Conservation (phyloP, 2,329 filamentous ascomycete species). For the Eutypa lata region DNA sequence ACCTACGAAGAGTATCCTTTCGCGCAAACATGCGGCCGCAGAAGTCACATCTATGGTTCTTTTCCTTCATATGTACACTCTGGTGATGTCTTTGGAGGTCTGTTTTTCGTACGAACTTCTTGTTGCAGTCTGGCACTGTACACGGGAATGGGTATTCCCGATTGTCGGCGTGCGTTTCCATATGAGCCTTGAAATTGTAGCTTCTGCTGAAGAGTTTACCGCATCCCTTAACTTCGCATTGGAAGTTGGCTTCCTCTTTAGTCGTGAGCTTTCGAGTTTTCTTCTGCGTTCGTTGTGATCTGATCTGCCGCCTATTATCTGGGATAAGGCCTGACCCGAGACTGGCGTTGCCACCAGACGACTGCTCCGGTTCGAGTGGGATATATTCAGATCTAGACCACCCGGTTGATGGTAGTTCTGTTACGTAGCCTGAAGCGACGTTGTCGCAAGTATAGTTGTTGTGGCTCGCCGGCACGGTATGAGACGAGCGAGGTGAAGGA, state of each 20-base stretch:
- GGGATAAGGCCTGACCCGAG: constrained; percentile 21
- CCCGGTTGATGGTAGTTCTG: constrained; percentile 32
- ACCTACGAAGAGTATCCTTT: constrained; percentile 82
- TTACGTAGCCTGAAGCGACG: constrained; percentile 34
- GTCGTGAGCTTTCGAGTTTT: constrained; percentile 54
- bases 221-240: constrained; percentile 67
- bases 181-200: constrained; percentile 84
- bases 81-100: constrained; percentile 65
- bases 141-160: constrained; percentile 71
- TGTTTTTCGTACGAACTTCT: constrained; percentile 78
- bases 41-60: constrained; percentile 66
- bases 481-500: constrained; percentile 36
- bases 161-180: constrained; percentile 77
- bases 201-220: constrained; percentile 76
- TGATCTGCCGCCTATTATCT: constrained; percentile 26
- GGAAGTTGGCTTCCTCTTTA: constrained; percentile 67
- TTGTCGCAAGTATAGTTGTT: constrained; percentile 23
- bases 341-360: constrained; percentile 23
- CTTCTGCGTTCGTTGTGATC: constrained; percentile 31
- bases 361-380: constrained; percentile 30
- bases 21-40: constrained; percentile 72
- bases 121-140: constrained; percentile 60
- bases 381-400: constrained; percentile 40
- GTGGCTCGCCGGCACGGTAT: constrained; percentile 29
- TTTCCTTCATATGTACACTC: constrained; percentile 71